Percentiles rank a stretch among this genome's conserved stretches.
phyloP scores from a whole-genome alignment of 2,329 filamentous ascomycete species.

The Teratosphaeria zuluensis region DNA sequence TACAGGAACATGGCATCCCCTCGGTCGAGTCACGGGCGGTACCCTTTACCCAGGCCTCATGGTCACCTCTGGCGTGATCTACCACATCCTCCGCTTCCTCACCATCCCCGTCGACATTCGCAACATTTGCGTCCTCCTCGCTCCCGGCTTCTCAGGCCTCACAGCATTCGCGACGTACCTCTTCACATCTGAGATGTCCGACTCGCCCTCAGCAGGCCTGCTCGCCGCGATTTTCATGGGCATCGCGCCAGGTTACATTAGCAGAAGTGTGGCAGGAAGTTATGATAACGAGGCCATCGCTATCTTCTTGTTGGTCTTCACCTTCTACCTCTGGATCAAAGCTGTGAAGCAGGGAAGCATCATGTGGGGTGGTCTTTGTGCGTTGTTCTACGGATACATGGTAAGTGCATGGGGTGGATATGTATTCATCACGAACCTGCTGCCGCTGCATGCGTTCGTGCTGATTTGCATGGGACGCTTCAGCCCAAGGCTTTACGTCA shows the following conservation, averaged over 20 bases:
- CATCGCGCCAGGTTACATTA: slow-evolving; percentile 95
- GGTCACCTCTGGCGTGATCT: slow-evolving; percentile 97
- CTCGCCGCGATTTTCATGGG: slow-evolving; percentile 95
- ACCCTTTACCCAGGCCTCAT: slow-evolving; percentile 98
- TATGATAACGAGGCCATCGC: slow-evolving; percentile 99
- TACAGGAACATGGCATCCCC: slow-evolving; percentile 88
- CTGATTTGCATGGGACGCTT: slow-evolving; percentile 95
- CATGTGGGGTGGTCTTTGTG: slow-evolving; percentile 90
- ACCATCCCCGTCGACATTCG: slow-evolving; percentile 94
- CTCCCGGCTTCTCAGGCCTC: slow-evolving; percentile 85
- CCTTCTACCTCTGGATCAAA: slow-evolving; percentile 99
- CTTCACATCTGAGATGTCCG: slow-evolving; percentile 92
- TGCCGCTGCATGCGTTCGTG: slow-evolving; percentile 88
- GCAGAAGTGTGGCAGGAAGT: slow-evolving; percentile 90
- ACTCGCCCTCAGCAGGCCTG: slow-evolving; percentile 88
- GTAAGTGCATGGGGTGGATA: slow-evolving; percentile 99
- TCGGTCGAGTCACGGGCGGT: slow-evolving; percentile 94
- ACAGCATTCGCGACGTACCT: slow-evolving; percentile 91
- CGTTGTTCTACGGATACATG: slow-evolving; percentile 99
- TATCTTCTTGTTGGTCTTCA: slow-evolving; percentile 96
- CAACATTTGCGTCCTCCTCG: slow-evolving; percentile 95
- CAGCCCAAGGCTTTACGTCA: slow-evolving; percentile 86
- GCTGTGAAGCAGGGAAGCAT: slow-evolving; percentile 92
- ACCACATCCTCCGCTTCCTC: slow-evolving; percentile 81
- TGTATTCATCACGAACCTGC: slow-evolving; percentile 96